Evolutionary conservation across 805 yeast genomes (phyloP), one percentile per base, ranked within the genome.

Genomic region (Teunomyces aglyptinius): DNA sequence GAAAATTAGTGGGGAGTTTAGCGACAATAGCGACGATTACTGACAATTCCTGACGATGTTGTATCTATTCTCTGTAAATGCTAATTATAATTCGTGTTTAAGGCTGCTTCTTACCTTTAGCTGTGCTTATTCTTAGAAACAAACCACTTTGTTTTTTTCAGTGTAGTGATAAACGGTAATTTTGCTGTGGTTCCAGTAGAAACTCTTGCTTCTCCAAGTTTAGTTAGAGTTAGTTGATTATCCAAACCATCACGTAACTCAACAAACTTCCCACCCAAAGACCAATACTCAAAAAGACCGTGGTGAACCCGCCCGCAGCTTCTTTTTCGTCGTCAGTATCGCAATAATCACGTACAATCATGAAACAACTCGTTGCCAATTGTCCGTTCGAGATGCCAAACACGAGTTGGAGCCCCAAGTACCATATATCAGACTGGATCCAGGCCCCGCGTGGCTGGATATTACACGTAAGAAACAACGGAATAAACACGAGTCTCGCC

Each of bases 281-380:
- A 0, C 97, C 97, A 8, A 82, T 59, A 46, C 91, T 83, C 43
- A 91, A 77, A 53, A 89, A 82, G 18, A 91, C 81, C 1, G 89
- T 82, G 38, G 96, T 84, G 61, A 91, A 87, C 3, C 97, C 97
- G 38, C 97, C 97, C 1, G 98, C 96, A 0, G 97, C 96, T 49
- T 88, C 89, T 61, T 82, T 83, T 57, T 89, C 92, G 16, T 76
- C 76, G 28, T 82, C 88, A 1, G 75, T 73, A 27, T 80, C 85
- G 44, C 81, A 70, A 47, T 73, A 76, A 13, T 74, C 70, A 0
- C 86, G 83, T 2, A 89, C 86, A 40, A 76, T 76, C 86, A 89
- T 87, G 67, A 92, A 89, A 47, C 89, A 78, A 22, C 89, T 78
- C 5, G 96, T 84, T 44, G 86, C 77, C 24, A 87, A 71, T 55